Conservation (phyloP, 352 stramenopile species). For the Phytophthora pistaciae region DNA sequence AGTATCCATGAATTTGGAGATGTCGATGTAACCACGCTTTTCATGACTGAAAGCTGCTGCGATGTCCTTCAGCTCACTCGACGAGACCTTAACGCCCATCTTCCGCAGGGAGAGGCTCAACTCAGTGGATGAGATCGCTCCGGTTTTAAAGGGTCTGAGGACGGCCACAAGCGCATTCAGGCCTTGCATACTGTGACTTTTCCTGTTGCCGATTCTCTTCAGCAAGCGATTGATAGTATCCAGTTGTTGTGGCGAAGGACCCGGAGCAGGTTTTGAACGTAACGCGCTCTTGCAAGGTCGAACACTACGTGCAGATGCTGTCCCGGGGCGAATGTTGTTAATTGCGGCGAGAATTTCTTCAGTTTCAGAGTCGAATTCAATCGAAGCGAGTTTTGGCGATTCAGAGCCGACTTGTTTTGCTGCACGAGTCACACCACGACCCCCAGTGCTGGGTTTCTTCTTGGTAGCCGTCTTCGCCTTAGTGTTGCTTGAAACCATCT, state of each 20-base stretch:
- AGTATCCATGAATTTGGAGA: conserved; percentile 56
- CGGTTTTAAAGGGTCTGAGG: conserved; percentile 45
- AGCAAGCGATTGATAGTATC: conserved; percentile 32
- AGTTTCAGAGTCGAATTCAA: conserved; percentile 12
- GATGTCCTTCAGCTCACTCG: conserved; percentile 46
- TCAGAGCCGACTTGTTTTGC: neutral
- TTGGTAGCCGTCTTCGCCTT: neutral
- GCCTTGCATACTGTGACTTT: conserved; percentile 40
- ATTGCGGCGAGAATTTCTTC: conserved; percentile 16
- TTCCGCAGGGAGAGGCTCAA: conserved; percentile 70
- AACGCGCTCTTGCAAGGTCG: conserved; percentile 9
- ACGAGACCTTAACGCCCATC: conserved; percentile 55
- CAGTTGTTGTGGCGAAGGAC: conserved; percentile 12
- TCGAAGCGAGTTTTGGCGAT: conserved; percentile 1
- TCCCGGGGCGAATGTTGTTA: conserved; percentile 7
- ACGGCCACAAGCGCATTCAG: conserved; percentile 60
- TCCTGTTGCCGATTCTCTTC: conserved; percentile 43
- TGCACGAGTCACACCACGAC: neutral
- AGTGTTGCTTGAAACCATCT: neutral
- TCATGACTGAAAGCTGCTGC: conserved; percentile 57
- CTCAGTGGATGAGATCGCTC: conserved; percentile 54
- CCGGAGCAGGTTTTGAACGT: neutral
- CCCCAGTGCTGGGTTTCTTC: neutral
- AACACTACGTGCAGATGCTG: neutral
- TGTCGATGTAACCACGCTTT: conserved; percentile 59